Evolutionary conservation across 1,139 yeast species (phyloP).

Genomic region (Pichia sp.): DNA sequence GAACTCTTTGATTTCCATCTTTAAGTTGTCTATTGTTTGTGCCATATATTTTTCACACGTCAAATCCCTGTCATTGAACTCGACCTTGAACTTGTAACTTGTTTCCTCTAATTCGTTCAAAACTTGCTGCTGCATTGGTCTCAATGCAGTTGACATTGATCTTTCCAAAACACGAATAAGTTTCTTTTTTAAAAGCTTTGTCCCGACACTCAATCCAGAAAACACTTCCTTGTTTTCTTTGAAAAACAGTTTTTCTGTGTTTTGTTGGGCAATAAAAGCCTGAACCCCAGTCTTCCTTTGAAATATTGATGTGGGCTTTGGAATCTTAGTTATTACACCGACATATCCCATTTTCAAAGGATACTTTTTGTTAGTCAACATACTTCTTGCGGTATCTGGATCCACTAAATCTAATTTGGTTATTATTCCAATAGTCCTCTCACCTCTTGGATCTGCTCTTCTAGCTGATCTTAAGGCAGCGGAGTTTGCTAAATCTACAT

Average conservation of each 20-base stretch:
- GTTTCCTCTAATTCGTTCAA: conserved; percentile 93
- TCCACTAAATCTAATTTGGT: conserved; percentile 90
- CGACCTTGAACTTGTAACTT: conserved; percentile 88
- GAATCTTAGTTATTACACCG: conserved; percentile 87
- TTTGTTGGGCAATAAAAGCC: conserved; percentile 58
- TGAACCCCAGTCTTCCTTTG: conserved; percentile 37
- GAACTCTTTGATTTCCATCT: conserved; percentile 82
- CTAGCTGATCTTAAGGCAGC: conserved; percentile 93
- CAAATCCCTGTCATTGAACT: conserved; percentile 87
- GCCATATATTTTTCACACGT: conserved; percentile 95
- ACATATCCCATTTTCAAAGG: conserved; percentile 96
- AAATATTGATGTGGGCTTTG: conserved; percentile 38
- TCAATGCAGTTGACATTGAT: conserved; percentile 85
- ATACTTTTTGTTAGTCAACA: conserved; percentile 73
- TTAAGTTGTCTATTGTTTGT: conserved; percentile 82
- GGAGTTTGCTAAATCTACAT: conserved; percentile 95
- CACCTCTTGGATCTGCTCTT: conserved; percentile 88
- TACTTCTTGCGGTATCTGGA: conserved; percentile 64
- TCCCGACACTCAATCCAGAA: conserved; percentile 68
- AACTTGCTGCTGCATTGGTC: conserved; percentile 82
- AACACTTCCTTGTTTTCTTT: conserved; percentile 59
- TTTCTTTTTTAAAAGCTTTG: conserved; percentile 70
- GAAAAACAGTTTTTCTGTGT: conserved; percentile 58
- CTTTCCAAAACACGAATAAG: conserved; percentile 82
- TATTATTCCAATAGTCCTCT: conserved; percentile 91